Evolutionary conservation across 805 yeast species (phyloP), one percentile per base, ranked within the genome.

Genomic region (Yamadazyma ubonensis): DNA sequence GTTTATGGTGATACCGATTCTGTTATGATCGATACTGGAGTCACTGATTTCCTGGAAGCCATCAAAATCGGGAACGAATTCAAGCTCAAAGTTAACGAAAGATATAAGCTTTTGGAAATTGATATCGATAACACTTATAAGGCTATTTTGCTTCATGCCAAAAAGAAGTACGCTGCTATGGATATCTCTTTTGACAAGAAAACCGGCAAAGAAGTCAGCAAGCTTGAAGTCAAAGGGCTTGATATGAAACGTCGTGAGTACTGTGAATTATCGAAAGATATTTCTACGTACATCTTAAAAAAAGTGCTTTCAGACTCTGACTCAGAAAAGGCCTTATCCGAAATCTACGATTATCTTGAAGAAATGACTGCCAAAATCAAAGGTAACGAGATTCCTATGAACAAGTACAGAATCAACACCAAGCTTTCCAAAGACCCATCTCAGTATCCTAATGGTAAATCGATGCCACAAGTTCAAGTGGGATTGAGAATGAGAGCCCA

Each of bases 1-100:
- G 87, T 93, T 10, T 93, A 93, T 57, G 99, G 99, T 72, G 99
- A 93, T 67, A 93, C 99, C 0, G 99, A 93, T 70, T 93, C 99
- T 25, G 97, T 93, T 38, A 93, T 93, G 99, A 88, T 93, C 58
- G 95, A 91, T 61, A 88, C 98, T 3, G 89, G 89, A 20, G 81
- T 79, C 32, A 77, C 74, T 41, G 73, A 66, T 22, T 84, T 75
- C 59, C 61, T 65, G 18, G 96, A 86, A 32, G 96, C 98, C 0
- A 61, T 86, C 31, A 73, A 74, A 51, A 82, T 89, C 46, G 99
- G 98, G 21, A 82, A 81, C 36, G 83, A 82, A 36, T 91, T 93
- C 69, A 93, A 93, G 59, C 59, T 71, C 35, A 73, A 79, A 43
- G 98, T 93, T 43, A 93, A 93, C 63, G 95, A 88, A 53, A 77